Conservation (phyloP, 495 filamentous ascomycete genomes). For the Aspergillus cristatus region DNA sequence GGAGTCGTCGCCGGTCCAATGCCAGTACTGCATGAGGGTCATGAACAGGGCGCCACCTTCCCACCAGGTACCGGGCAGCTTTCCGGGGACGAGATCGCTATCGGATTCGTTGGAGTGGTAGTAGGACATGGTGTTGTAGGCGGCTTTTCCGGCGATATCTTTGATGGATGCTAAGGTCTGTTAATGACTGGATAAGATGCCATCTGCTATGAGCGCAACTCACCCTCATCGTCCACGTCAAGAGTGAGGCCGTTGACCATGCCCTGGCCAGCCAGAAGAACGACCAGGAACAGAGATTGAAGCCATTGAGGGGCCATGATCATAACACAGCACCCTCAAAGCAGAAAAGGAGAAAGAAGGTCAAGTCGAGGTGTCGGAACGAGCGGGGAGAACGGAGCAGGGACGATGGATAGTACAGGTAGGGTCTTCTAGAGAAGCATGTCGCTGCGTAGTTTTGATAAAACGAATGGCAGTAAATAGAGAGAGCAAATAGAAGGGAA, state of each 20-base stretch:
- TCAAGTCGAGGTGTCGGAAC: no score
- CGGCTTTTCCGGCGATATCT: conserved; percentile 49
- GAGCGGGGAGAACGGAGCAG: no score
- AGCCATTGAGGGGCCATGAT: conserved; percentile 16
- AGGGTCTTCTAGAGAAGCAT: no score
- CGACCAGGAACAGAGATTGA: conserved; percentile 12
- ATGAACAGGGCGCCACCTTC: conserved; percentile 69
- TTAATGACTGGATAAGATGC: not conserved
- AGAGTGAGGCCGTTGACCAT: conserved; percentile 21
- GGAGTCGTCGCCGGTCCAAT: conserved; percentile 58
- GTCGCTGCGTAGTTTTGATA: no score
- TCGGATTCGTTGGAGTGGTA: conserved; percentile 56
- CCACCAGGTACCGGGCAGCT: conserved; percentile 65
- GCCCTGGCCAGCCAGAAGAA: conserved; percentile 18
- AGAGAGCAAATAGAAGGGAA: no score
- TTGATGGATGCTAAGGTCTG: conserved; percentile 46
- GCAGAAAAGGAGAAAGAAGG: not conserved
- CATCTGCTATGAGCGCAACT: conserved; percentile 4
- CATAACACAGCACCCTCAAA: conserved; percentile 10
- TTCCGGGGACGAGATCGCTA: conserved; percentile 53
- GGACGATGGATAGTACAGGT: no score
- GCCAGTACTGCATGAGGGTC: conserved; percentile 69
- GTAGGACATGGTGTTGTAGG: conserved; percentile 54
- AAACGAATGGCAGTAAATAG: no score
- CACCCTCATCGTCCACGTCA: conserved; percentile 25